A percentile compares a stretch with the other conserved stretches of the same genome.
These are phyloP conservation scores for Amesomyces nigricolor DNA, from an alignment of 2,329 filamentous ascomycete species.

Conservation along the genomic window DNA sequence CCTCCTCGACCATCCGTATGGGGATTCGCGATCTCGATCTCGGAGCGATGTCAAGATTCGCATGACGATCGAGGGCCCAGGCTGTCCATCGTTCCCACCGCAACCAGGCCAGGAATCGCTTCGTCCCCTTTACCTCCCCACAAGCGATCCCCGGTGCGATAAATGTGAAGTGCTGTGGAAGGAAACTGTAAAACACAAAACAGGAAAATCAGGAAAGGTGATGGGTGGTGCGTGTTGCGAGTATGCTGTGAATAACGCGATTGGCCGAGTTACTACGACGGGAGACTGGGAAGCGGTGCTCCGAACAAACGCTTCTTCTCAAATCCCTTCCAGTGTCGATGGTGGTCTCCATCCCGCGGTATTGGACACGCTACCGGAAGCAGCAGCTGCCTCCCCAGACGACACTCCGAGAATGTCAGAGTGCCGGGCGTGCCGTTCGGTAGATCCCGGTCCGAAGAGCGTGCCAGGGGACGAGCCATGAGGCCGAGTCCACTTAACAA, in stretches of 20 bases:
- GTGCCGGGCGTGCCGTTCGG: conserved; percentile 30
- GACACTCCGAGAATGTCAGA: conserved; percentile 20
- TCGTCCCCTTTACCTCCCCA: conserved; percentile 35
- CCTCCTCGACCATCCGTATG: background rate
- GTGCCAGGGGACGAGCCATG: background rate
- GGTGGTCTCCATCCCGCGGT: conserved; percentile 16
- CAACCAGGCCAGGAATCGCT: conserved; percentile 21
- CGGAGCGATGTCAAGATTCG: background rate
- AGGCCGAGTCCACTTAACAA: conserved; percentile 11
- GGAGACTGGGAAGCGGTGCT: conserved; percentile 9
- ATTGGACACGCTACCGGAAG: conserved; percentile 4
- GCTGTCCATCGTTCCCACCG: conserved; percentile 3
- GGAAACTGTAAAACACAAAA: conserved; percentile 27
- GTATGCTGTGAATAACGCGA: conserved; percentile 18
- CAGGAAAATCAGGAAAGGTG: conserved; percentile 24
- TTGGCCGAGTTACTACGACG: conserved; percentile 16
- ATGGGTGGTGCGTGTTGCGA: conserved; percentile 4
- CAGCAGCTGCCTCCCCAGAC: conserved; percentile 16
- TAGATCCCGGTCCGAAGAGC: conserved; percentile 16
- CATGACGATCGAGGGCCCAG: background rate
- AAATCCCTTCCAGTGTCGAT: conserved; percentile 14
- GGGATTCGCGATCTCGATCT: background rate
- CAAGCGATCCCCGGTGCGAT: conserved; percentile 33
- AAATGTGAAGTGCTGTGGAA: conserved; percentile 21
- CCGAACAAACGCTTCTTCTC: conserved; percentile 9